phyloP scores from a whole-genome alignment of 352 stramenopile species.

The Thalassiosira livingstoniorum region DNA sequence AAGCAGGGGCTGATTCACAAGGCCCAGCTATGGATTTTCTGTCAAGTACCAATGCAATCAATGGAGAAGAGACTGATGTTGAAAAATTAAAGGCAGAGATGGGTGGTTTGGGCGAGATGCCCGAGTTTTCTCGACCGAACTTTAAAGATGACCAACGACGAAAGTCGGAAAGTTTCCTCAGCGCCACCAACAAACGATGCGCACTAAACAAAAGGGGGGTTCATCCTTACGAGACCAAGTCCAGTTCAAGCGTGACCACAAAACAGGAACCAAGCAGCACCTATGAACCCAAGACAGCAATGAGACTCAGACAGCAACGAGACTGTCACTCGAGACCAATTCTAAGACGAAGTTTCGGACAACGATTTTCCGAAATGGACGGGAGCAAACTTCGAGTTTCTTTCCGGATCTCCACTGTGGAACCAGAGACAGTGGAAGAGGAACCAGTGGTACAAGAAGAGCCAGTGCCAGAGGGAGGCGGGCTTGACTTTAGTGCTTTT shows the following conservation, averaged over 20 bases:
- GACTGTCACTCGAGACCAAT: background rate
- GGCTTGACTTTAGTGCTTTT: background rate
- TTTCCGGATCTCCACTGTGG: slow-evolving; percentile 10
- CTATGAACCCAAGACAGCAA: background rate
- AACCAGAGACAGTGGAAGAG: background rate
- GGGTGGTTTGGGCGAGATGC: background rate
- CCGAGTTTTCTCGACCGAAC: background rate
- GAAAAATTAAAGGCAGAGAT: background rate
- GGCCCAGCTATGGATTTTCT: slow-evolving; percentile 5
- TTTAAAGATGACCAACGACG: slow-evolving; percentile 2
- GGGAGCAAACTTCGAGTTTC: background rate
- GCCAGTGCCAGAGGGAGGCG: background rate
- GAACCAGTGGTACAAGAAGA: no score
- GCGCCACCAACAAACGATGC: background rate
- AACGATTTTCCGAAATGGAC: slow-evolving; percentile 20
- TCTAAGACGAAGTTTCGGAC: slow-evolving; percentile 5
- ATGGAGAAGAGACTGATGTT: background rate
- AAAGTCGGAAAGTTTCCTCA: slow-evolving; percentile 10
- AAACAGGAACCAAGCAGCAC: background rate
- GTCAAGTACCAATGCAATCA: slow-evolving; percentile 7
- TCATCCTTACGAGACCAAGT: background rate
- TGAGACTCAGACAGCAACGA: no score
- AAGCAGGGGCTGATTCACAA: background rate
- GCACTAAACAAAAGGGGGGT: no score
- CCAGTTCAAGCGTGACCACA: background rate